Evolutionary conservation across 352 stramenopile species (phyloP).

Genomic region (Chrysophaeum taylorii): DNA sequence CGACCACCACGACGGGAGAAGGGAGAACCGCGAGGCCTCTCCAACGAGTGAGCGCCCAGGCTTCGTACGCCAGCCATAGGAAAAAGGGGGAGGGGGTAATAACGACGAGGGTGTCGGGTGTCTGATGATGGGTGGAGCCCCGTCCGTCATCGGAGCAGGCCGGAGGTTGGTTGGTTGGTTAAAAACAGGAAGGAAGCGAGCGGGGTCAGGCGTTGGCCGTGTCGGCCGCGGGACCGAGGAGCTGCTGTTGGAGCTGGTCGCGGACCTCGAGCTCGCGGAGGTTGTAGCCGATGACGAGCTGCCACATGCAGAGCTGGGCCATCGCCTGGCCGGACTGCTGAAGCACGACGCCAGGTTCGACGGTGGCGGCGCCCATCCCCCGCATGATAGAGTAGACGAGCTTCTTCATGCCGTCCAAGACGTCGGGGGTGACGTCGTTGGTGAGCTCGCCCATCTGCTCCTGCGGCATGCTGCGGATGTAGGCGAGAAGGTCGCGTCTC

Average conservation of each 20-base stretch:
- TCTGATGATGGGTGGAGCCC: too few species aligned
- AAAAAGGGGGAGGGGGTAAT: too few species aligned
- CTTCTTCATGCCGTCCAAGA: slow-evolving; percentile 71
- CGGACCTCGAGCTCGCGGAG: slow-evolving; percentile 57
- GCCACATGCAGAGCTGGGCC: slow-evolving; percentile 67
- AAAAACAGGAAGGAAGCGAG: too few species aligned
- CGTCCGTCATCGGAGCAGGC: too few species aligned
- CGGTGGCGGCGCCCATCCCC: slow-evolving; percentile 46
- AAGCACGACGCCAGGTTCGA: slow-evolving; percentile 48
- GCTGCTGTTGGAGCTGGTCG: slow-evolving; percentile 24
- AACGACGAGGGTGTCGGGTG: too few species aligned
- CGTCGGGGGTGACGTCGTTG: slow-evolving; percentile 62
- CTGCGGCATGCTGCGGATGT: slow-evolving; percentile 66
- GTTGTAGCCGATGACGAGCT: slow-evolving; percentile 62
- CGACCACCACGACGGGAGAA: too few species aligned
- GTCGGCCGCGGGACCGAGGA: too few species aligned
- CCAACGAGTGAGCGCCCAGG: too few species aligned
- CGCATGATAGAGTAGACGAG: slow-evolving; percentile 67
- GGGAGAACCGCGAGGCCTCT: too few species aligned
- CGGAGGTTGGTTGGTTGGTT: too few species aligned
- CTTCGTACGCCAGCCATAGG: too few species aligned
- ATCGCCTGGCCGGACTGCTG: slow-evolving; percentile 57
- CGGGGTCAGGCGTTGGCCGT: too few species aligned
- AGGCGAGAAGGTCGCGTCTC: slow-evolving; percentile 55
- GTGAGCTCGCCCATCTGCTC: slow-evolving; percentile 54